Base-by-base conservation (phyloP, 805 yeast species). In the Kockiozyma suomiensis region DNA sequence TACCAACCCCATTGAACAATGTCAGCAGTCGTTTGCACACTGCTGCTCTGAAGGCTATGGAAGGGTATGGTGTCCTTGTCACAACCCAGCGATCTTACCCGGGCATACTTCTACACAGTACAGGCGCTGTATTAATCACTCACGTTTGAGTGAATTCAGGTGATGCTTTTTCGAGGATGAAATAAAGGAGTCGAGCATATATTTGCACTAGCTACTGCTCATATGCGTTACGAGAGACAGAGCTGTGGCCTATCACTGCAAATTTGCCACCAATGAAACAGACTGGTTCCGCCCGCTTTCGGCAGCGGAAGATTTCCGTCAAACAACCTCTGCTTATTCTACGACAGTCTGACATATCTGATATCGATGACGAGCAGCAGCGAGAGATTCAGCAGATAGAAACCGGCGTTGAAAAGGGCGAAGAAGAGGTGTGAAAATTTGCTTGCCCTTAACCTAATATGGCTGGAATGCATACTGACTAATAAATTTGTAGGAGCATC, bases 321-420 rank as follows among this genome's bases (percentile, higher is more conserved):
- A 94, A 92, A 73, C 96, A 91, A 72, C 84, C 88, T 10, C 81
- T 93, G 59, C 86, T 86, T 61, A 86, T 93, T 7, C 82, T 86
- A 72, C 82, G 82, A 70, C 96, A 90, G 67, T 77, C 79, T 57
- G 97, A 93, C 69, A 76, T 93, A 52, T 93, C 96, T 0, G 88
- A 88, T 65, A 72, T 68, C 40, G 97, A 91, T 64, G 82, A 85
- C 26, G 88, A 84, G 56, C 88, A 84, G 42, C 96, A 88, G 72
- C 83, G 98, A 45, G 97, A 93, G 65, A 75, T 89, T 32, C 90
- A 90, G 69, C 90, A 90, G 62, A 83, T 94, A 46, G 99, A 94
- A 70, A 93, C 98, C 5, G 99, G 99, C 75, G 99, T 94, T 43
- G 99, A 94, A 70, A 94, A 94, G 73, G 90, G 88, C 67, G 99